Evolutionary conservation across 768 basidiomycete species (phyloP).

Genomic region (Russula olivacea): DNA sequence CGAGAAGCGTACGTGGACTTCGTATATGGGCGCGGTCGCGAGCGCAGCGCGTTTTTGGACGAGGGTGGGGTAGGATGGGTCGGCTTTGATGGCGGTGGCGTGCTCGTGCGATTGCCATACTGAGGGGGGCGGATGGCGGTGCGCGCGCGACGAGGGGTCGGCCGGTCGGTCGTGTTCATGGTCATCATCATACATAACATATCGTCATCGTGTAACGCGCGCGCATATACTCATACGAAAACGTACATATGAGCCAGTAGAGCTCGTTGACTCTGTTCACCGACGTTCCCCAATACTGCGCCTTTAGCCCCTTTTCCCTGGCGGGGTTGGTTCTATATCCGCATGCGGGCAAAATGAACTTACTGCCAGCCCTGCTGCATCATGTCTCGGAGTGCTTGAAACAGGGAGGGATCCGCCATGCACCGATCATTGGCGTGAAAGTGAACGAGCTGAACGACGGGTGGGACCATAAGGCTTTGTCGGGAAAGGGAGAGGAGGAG

Average conservation of each 20-base stretch:
- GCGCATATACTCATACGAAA: too few relatives aligned
- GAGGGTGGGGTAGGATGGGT: conserved; percentile 4
- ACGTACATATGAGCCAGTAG: conserved; percentile 16
- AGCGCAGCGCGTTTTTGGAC: background rate
- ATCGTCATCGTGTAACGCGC: background rate
- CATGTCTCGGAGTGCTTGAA: background rate
- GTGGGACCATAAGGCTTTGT: background rate
- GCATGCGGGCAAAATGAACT: background rate
- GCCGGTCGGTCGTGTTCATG: too few relatives aligned
- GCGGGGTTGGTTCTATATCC: background rate
- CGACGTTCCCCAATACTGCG: conserved; percentile 13
- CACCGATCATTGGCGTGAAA: background rate
- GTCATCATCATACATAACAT: background rate
- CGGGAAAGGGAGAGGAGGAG: background rate
- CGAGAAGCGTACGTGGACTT: background rate
- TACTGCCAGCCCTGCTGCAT: conserved; percentile 11
- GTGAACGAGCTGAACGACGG: conserved; percentile 3
- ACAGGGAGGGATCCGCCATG: background rate
- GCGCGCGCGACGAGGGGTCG: background rate
- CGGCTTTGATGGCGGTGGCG: background rate
- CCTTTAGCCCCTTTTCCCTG: conserved; percentile 9
- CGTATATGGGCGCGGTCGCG: background rate
- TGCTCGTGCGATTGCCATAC: conserved; percentile 10
- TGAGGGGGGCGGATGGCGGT: background rate
- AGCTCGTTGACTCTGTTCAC: background rate